Base-by-base conservation (phyloP, 768 basidiomycete genomes). In the Trametes punicea region DNA sequence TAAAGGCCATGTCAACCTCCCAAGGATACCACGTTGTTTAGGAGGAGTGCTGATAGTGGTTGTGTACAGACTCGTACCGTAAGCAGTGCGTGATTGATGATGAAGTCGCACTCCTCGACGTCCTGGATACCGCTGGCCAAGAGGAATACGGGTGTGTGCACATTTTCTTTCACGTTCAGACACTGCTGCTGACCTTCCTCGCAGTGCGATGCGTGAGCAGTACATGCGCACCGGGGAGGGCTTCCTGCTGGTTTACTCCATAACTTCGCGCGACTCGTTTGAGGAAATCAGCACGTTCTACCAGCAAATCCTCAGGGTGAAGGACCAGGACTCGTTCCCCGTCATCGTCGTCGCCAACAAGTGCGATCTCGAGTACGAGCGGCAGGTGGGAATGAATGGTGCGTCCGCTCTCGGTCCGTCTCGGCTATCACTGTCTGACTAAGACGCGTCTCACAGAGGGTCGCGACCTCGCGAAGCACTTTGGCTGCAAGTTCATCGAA, bases 221-320 rank as follows among this genome's bases (percentile, higher is more conserved):
- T 98, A 98, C 76, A 98, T 98, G 94, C 85, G 94, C 49, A 93
- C 94, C 25, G 96, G 96, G 58, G 95, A 98, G 73, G 96, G 95
- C 10, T 98, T 98, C 79, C 82, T 98, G 39, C 85, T 98, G 60
- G 94, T 98, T 55, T 98, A 98, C 73, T 93, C 93, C 48, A 98
- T 97, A 74, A 97, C 96, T n/a, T 94, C 93, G 27, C 87, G 95
- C 62, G 89, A 92, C 71, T 96, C 95, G 42, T 98, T 98, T 68
- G 93, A 98, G 73, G 93, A 98, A 81, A 95, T 98, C 67, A 88
- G 83, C 71, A 90, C 86, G 6, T 97, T 98, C 82, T 90, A 94
- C 67, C 91, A 94, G 68, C 95, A 98, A 69, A 97, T 98, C 59
- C 80, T 95, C 29, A 85, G 96, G 52, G 96, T 98, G 56, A 98